Conservation (phyloP, 306 rosid genomes). For the Alnus glutinosa region DNA sequence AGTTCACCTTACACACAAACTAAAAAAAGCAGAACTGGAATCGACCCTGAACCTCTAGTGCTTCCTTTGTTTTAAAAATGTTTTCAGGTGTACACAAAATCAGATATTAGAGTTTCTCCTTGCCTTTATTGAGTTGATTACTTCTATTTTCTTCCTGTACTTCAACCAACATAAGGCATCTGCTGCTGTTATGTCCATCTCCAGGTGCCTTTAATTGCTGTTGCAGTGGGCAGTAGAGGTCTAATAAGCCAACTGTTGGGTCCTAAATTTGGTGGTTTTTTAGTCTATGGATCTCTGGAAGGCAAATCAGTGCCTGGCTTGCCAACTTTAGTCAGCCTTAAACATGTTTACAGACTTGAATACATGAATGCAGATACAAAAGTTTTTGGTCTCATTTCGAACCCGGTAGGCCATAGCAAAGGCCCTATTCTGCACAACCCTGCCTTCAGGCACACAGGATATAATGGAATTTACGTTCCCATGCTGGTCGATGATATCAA, state of each 20-base stretch:
- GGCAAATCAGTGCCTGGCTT: slow-evolving; percentile 42
- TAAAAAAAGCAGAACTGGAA: background rate
- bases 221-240: slow-evolving; percentile 48
- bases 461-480: slow-evolving; percentile 49
- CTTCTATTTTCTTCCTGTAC: background rate
- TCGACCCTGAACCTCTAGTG: background rate
- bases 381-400: slow-evolving; percentile 54
- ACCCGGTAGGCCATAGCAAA: slow-evolving; percentile 55
- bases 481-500: slow-evolving; percentile 50
- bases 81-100: background rate
- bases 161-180: background rate
- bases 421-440: slow-evolving; percentile 56
- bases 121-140: background rate
- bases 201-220: slow-evolving; percentile 47
- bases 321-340: slow-evolving; percentile 36
- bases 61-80: background rate
- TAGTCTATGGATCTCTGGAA: slow-evolving; percentile 42
- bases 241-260: slow-evolving; percentile 47
- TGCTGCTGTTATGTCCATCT: slow-evolving; percentile 10
- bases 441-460: slow-evolving; percentile 38
- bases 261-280: slow-evolving; percentile 52
- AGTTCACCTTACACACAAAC: background rate
- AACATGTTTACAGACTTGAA: slow-evolving; percentile 37
- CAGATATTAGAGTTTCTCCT: background rate
- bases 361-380: slow-evolving; percentile 38